Evolutionary conservation across 805 yeast species (phyloP).

Genomic region (Lipomyces chichibuensis): DNA sequence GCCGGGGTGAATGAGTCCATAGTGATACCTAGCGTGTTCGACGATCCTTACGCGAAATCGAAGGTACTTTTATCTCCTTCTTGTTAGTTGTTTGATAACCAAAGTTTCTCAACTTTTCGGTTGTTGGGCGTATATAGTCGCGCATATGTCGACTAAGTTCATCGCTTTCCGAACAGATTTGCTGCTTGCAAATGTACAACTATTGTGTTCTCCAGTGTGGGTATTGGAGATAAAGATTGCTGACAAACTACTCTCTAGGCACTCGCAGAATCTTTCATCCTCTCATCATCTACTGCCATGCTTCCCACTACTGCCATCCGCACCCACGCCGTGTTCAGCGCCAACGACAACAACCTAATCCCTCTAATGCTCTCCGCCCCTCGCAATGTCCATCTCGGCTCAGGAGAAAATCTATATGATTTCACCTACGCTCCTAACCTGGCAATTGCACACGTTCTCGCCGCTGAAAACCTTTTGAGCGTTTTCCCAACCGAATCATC

Average conservation of each 20-base stretch:
- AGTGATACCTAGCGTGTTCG: not conserved
- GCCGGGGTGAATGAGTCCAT: not conserved
- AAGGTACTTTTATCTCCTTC: not conserved
- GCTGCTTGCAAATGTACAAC: too few relatives aligned
- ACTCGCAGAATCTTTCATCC: not conserved
- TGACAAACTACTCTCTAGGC: not conserved
- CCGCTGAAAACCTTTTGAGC: conserved; percentile 1
- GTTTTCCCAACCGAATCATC: not conserved
- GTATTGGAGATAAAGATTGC: not conserved
- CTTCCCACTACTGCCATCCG: not conserved
- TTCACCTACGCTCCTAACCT: not conserved
- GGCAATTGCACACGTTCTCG: conserved; percentile 4
- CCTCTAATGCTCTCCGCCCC: not conserved
- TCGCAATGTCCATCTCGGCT: not conserved
- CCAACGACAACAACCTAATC: not conserved
- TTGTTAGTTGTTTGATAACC: not conserved
- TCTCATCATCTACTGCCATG: not conserved
- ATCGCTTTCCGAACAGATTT: too few relatives aligned
- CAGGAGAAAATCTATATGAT: not conserved
- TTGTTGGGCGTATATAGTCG: too few relatives aligned
- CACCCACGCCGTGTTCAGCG: not conserved
- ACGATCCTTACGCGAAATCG: not conserved
- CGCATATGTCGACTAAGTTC: too few relatives aligned
- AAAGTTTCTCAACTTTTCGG: too few relatives aligned
- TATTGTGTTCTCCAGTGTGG: not conserved